Evolutionary conservation across 176 grass and related monocot species (phyloP), one percentile per base, ranked within the genome.

Genomic region (barley (Hordeum vulgare)): DNA sequence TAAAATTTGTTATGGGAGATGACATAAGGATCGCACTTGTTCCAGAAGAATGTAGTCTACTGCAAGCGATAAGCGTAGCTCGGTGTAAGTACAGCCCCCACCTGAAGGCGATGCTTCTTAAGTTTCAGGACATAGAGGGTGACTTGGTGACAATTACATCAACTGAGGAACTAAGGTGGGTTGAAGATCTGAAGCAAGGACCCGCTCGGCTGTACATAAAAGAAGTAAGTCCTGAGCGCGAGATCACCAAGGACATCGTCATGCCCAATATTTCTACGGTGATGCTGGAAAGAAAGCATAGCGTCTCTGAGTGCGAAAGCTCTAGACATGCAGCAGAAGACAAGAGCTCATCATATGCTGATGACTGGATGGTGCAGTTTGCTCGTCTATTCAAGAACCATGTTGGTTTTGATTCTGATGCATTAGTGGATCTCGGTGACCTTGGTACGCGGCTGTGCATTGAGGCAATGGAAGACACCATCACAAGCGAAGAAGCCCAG

Each of bases 61-160:
- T 79, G 26, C 91, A 87, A 14, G 35, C 93, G 54, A 85, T 77
- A 75, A 91, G 89, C 57, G 91, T 89, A 39, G 91, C 86, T 67
- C 83, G 81, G 13, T 90, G 75, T 2, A 96, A 93, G 86, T 96
- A 93, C 76, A 89, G 27, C 71, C 90, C 91, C 2, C 75, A 85
- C 51, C 72, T 89, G 41, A 96, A 96, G 53, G 56, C 88, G 7
- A 51, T 87, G 44, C 88, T 91, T 66, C 76, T 93, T 28, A 96
- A 96, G 41, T 93, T 91, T 17, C 93, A 79, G 76, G 94, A 96
- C 40, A 87, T 45, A 79, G 90, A 96, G 74, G 94, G 88, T 66
- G 94, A 96, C 39, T 74, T 98, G 77, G 93, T 95, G 65, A 98
- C 96, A 28, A 95, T 98, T 82, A 95, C 96, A 12, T 83, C 93